These are phyloP conservation scores for Neonothopanus nambi DNA, from an alignment of 1,284 basidiomycete species.

Conservation along the genomic window DNA sequence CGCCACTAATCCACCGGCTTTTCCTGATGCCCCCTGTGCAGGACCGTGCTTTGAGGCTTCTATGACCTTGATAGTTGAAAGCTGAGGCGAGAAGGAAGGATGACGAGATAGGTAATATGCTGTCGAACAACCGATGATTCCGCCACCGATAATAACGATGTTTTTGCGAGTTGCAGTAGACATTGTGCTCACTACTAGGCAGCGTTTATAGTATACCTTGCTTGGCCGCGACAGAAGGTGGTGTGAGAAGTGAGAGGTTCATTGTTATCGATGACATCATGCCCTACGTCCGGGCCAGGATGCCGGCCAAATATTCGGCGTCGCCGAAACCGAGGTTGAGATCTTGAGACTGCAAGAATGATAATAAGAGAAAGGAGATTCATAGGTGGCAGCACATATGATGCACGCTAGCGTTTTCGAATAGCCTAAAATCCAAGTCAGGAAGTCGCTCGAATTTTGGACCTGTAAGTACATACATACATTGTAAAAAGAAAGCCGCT, in stretches of 20 bases:
- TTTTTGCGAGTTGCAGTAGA: constrained; percentile 10
- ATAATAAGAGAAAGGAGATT: too few relatives aligned
- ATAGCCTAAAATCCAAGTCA: too few relatives aligned
- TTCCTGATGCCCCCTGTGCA: constrained; percentile 82
- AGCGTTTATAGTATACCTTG: neutral
- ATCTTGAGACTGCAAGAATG: too few relatives aligned
- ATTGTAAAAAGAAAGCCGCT: too few relatives aligned
- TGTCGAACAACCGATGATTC: constrained; percentile 82
- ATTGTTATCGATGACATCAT: neutral
- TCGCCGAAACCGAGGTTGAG: too few relatives aligned
- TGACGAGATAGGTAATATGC: constrained; percentile 80
- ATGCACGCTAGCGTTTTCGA: too few relatives aligned
- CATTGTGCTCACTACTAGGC: neutral
- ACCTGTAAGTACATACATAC: too few relatives aligned
- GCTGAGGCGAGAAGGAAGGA: constrained; percentile 41
- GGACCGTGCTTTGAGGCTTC: constrained; percentile 74
- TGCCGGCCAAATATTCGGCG: too few relatives aligned
- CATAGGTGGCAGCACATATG: too few relatives aligned
- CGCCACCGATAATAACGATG: constrained; percentile 47
- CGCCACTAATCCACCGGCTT: constrained; percentile 91
- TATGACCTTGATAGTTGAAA: constrained; percentile 59
- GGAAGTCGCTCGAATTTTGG: too few relatives aligned
- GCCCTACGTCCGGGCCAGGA: too few relatives aligned
- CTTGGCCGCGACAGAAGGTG: too few relatives aligned
- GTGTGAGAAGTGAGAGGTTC: neutral